A percentile compares a stretch with the other conserved stretches of the same genome.
Evolutionary conservation across 768 basidiomycete genomes (phyloP).

Genomic region (Sistotremastrum suecicum): DNA sequence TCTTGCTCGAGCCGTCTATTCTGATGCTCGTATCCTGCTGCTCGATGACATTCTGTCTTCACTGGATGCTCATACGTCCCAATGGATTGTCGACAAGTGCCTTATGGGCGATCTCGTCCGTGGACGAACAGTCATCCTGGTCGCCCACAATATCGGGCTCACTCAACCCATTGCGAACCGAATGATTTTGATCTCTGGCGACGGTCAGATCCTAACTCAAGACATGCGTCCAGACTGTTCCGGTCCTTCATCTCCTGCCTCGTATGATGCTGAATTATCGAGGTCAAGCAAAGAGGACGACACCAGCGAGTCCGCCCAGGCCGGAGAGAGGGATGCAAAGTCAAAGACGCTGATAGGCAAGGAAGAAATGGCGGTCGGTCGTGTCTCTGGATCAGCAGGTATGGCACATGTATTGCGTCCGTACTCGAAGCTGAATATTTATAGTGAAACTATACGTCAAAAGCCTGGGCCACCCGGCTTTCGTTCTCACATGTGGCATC

Average conservation of each 20-base stretch:
- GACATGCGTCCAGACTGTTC: neutral
- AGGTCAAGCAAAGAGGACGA: too few relatives aligned
- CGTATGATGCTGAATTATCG: too few relatives aligned
- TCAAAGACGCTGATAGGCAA: neutral
- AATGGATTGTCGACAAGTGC: slow-evolving; percentile 36
- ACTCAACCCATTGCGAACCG: slow-evolving; percentile 9
- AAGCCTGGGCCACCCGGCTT: too few relatives aligned
- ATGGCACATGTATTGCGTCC: too few relatives aligned
- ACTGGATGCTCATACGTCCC: slow-evolving; percentile 36
- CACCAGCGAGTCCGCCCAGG: neutral
- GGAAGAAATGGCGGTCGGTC: slow-evolving; percentile 1
- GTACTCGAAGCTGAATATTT: too few relatives aligned
- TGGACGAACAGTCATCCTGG: slow-evolving; percentile 37
- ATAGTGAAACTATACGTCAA: too few relatives aligned
- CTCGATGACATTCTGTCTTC: slow-evolving; percentile 69
- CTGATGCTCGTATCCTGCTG: slow-evolving; percentile 61
- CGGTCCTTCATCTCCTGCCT: too few relatives aligned
- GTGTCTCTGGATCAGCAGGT: neutral
- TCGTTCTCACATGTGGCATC: neutral
- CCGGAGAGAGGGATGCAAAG: neutral
- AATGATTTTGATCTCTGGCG: slow-evolving; percentile 2
- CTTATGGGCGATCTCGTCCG: slow-evolving; percentile 32
- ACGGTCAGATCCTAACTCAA: neutral
- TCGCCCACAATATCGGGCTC: slow-evolving; percentile 18
- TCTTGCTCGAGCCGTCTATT: slow-evolving; percentile 25